Conservation (phyloP, 805 yeast genomes). For the Sugiyamaella floridensis region DNA sequence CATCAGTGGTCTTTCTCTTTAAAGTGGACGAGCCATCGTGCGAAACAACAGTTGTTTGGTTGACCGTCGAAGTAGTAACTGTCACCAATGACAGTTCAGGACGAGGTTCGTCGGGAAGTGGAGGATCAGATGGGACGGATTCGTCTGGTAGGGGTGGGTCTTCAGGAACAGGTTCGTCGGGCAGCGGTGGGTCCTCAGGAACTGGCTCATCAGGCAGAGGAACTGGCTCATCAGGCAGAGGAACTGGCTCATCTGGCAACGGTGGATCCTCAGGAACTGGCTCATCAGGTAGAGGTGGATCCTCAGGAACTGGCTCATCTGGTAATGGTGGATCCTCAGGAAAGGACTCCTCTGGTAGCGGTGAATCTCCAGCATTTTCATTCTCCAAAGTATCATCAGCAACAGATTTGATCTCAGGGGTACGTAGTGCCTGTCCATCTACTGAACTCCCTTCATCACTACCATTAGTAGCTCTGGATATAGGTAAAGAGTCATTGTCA, state of each 20-base stretch:
- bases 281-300: conserved; percentile 5
- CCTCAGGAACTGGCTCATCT: conserved; percentile 12
- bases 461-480: too few relatives aligned
- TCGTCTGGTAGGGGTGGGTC: conserved; percentile 8
- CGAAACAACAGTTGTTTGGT: too few relatives aligned
- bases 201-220: conserved; percentile 7
- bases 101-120: conserved; percentile 2
- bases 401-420: too few relatives aligned
- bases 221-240: conserved; percentile 13
- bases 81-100: not conserved
- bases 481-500: too few relatives aligned
- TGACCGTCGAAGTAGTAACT: too few relatives aligned
- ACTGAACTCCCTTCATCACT: too few relatives aligned
- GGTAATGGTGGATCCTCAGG: conserved; percentile 11
- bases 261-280: conserved; percentile 7
- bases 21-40: too few relatives aligned
- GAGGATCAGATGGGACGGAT: conserved; percentile 4
- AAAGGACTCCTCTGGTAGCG: conserved; percentile 1
- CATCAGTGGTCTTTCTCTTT: not conserved
- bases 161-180: conserved; percentile 1
- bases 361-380: not conserved
- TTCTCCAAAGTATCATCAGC: not conserved
- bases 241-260: conserved; percentile 2
- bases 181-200: conserved; percentile 8
- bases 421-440: too few relatives aligned